These are phyloP conservation scores for Picocystis sp. DNA, from an alignment of 163 green algal species.

Conservation along the genomic window DNA sequence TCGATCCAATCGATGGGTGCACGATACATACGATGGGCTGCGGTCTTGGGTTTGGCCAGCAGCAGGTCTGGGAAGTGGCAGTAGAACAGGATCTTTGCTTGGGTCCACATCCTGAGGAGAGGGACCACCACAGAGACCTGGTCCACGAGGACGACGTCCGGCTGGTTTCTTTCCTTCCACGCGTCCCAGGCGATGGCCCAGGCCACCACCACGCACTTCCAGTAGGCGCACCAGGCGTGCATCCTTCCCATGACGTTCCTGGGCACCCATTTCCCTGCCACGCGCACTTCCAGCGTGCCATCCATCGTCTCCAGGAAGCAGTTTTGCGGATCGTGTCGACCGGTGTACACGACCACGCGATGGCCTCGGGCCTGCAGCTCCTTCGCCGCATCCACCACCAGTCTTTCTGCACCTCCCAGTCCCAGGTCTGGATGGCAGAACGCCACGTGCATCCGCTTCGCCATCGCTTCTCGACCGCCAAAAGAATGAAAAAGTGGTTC, in stretches of 20 bases:
- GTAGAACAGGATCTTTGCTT: slow-evolving; percentile 59
- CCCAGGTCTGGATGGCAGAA: slow-evolving; percentile 83
- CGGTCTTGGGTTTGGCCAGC: slow-evolving; percentile 37
- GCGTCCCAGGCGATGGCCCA: slow-evolving; percentile 39
- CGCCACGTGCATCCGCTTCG: slow-evolving; percentile 31
- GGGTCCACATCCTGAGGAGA: slow-evolving; percentile 34
- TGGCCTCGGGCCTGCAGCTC: slow-evolving; percentile 52
- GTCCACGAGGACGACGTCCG: slow-evolving; percentile 58
- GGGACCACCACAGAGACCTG: slow-evolving; percentile 55
- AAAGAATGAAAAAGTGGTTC: too few relatives aligned
- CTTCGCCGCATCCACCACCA: slow-evolving; percentile 82
- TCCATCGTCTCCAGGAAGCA: slow-evolving; percentile 83
- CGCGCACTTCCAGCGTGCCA: slow-evolving; percentile 55
- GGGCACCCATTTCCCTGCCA: slow-evolving; percentile 74
- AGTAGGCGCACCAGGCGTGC: slow-evolving; percentile 66
- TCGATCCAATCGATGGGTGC: slow-evolving; percentile 72
- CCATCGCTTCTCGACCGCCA: too few relatives aligned
- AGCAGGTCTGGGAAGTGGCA: slow-evolving; percentile 95
- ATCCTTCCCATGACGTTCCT: slow-evolving; percentile 38
- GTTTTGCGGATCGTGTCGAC: slow-evolving; percentile 56
- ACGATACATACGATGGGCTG: slow-evolving; percentile 57
- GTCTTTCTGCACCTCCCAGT: slow-evolving; percentile 80
- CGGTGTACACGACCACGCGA: slow-evolving; percentile 80
- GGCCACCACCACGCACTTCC: slow-evolving; percentile 58
- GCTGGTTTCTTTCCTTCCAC: slow-evolving; percentile 21